These are phyloP conservation scores for Mrakia frigida DNA, from an alignment of 768 basidiomycete genomes.

Conservation along the genomic window DNA sequence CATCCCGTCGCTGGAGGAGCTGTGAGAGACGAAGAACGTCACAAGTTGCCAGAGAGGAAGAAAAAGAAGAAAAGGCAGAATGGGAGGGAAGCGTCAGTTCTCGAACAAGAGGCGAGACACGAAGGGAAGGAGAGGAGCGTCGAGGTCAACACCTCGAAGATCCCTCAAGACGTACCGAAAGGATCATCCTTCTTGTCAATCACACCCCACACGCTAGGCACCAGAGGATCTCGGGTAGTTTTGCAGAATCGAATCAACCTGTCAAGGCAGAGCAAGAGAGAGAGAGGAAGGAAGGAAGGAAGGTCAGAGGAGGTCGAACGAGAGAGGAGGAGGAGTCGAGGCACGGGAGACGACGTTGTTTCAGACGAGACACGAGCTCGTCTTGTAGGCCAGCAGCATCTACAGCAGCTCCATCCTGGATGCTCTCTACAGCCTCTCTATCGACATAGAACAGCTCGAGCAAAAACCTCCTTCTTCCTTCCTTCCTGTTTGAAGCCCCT, in stretches of 20 bases:
- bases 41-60: not conserved
- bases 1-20: slow-evolving; percentile 21
- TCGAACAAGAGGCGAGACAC: not conserved
- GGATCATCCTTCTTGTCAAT: slow-evolving; percentile 90
- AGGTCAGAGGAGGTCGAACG: not conserved
- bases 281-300: not conserved
- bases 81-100: not conserved
- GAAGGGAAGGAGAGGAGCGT: not conserved
- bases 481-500: too few relatives aligned
- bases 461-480: too few relatives aligned
- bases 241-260: slow-evolving; percentile 93
- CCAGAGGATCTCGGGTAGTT: slow-evolving; percentile 68
- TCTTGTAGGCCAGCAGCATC: too few relatives aligned
- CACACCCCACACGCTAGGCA: slow-evolving; percentile 91
- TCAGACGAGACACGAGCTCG: not conserved
- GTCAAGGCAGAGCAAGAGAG: slow-evolving; percentile 15
- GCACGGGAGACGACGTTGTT: not conserved
- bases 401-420: too few relatives aligned
- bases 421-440: too few relatives aligned
- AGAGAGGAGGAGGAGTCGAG: not conserved
- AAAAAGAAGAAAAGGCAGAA: too few relatives aligned
- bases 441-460: too few relatives aligned
- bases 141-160: not conserved
- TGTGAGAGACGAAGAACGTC: not conserved
- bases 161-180: slow-evolving; percentile 47